Evolutionary conservation across 108 stramenopile species (phyloP), one percentile per base, ranked within the genome.

Genomic region (Cyclotella cryptica): DNA sequence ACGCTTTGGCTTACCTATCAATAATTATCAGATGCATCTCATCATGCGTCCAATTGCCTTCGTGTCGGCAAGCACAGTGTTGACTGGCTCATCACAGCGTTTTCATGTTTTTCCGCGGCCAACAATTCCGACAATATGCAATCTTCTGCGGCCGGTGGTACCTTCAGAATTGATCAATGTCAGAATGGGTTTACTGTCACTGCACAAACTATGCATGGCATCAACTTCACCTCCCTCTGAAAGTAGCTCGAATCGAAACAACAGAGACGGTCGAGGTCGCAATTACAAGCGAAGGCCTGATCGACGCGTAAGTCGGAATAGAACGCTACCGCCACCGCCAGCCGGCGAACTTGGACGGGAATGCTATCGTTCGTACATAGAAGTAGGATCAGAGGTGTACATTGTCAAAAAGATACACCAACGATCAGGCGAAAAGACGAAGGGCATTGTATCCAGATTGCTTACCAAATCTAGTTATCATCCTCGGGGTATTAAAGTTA

Each of bases 401-500:
- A 43, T 67, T n/a, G 74, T 67, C 18, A 52, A 75, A 30, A 75
- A 75, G 53, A 44, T 66, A 26, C 51, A 75, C 27, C 74, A 75
- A 66, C 65, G 65, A 53, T 52, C 66, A 29, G 74, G 74, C 21
- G 30, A 47, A 21, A 65, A 75, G 54, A 75, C 74, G 1, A 24
- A 21, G 26, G 74, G 74, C 11, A 27, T 27, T n/a, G 74, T 75
- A 9, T 66, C 66, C 7, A 53, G 74, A 43, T 41, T 52, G 21
- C 57, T 75, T 0, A 75, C 74, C 26, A 75, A 68, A 47, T 24
- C 47, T 12, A 29, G 8, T 14, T 75, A 67, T 52, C 74, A 75
- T 66, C 74, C 74, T 10, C 19, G 74, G 45, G 74, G 74, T 39
- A 75, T 75, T 22, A 75, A 75, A 42, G 74, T 75, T 10, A 75